These are phyloP conservation scores for Eutypa lata DNA, from an alignment of 2,329 filamentous ascomycete genomes.

Conservation along the genomic window DNA sequence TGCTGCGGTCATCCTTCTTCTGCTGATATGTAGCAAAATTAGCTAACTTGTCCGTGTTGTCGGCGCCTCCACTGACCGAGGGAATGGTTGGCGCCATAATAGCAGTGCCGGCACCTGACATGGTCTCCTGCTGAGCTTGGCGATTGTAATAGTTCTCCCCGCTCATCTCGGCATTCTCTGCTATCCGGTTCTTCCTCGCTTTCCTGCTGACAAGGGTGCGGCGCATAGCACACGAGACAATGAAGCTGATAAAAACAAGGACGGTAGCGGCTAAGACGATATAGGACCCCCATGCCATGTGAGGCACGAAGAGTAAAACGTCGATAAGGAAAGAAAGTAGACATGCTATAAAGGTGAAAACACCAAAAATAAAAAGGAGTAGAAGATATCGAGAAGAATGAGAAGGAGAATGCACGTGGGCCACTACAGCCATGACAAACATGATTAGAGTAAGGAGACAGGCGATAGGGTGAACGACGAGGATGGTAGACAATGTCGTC, in stretches of 20 bases:
- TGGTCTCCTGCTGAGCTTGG: constrained; percentile 53
- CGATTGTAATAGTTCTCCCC: constrained; percentile 86
- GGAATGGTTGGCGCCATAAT: constrained; percentile 58
- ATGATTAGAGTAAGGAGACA: constrained; percentile 82
- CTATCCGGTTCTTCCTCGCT: constrained; percentile 87
- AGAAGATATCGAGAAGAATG: constrained; percentile 90
- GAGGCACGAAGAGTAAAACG: constrained; percentile 89
- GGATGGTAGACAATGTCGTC: constrained; percentile 74
- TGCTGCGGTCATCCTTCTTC: constrained; percentile 57
- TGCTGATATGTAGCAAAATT: constrained; percentile 63
- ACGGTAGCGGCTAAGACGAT: constrained; percentile 87
- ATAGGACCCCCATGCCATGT: constrained; percentile 91
- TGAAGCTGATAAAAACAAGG: constrained; percentile 73
- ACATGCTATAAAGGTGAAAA: constrained; percentile 79
- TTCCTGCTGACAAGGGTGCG: constrained; percentile 88
- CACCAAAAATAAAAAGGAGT: constrained; percentile 77
- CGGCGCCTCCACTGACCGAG: constrained; percentile 53
- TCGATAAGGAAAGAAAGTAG: constrained; percentile 90
- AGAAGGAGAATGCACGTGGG: constrained; percentile 82
- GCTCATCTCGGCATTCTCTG: constrained; percentile 95
- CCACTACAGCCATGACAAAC: constrained; percentile 72
- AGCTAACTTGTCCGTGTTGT: constrained; percentile 43
- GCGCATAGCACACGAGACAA: constrained; percentile 93
- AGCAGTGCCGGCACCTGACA: constrained; percentile 31
- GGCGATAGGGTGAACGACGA: constrained; percentile 90